phyloP scores from a whole-genome alignment of 495 filamentous ascomycete species.

The Hypoxylon rickii region DNA sequence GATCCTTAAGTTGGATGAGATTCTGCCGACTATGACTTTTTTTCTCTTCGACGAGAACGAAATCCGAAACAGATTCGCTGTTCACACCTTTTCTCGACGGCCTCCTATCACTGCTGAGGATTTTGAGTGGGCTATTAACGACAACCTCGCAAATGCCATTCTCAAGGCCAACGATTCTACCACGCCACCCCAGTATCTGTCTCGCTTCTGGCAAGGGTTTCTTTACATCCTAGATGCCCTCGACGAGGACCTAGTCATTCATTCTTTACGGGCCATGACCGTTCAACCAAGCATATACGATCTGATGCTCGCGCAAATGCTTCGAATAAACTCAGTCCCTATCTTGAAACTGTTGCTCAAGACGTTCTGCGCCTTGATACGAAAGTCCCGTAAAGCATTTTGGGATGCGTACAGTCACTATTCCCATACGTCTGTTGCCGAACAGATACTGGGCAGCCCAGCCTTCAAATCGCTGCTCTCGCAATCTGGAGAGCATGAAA shows the following conservation, averaged over 20 bases:
- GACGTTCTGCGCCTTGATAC: conserved; percentile 67
- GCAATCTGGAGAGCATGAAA: conserved; percentile 58
- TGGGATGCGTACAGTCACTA: conserved; percentile 85
- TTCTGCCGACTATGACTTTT: conserved; percentile 75
- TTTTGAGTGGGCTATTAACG: conserved; percentile 82
- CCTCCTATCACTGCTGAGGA: conserved; percentile 63
- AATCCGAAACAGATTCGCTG: conserved; percentile 67
- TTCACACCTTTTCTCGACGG: conserved; percentile 66
- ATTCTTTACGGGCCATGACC: conserved; percentile 77
- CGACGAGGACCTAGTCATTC: conserved; percentile 74
- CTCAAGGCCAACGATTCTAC: conserved; percentile 53
- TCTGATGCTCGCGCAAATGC: conserved; percentile 75
- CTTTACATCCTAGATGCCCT: conserved; percentile 69
- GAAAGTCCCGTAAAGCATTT: conserved; percentile 75
- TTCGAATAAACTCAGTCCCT: conserved; percentile 55
- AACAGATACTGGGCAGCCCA: conserved; percentile 74
- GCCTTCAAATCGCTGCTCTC: conserved; percentile 65
- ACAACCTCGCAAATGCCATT: conserved; percentile 58
- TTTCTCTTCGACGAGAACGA: conserved; percentile 76
- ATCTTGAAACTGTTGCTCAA: conserved; percentile 66
- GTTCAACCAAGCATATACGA: conserved; percentile 70
- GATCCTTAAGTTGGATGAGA: conserved; percentile 68
- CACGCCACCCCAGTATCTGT: conserved; percentile 48
- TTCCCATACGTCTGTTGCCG: conserved; percentile 71
- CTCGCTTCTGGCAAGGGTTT: conserved; percentile 76